A percentile compares a stretch with the other conserved stretches of the same genome.
phyloP scores from a whole-genome alignment of 2,329 filamentous ascomycete species.

The Hypoxylon sp. region DNA sequence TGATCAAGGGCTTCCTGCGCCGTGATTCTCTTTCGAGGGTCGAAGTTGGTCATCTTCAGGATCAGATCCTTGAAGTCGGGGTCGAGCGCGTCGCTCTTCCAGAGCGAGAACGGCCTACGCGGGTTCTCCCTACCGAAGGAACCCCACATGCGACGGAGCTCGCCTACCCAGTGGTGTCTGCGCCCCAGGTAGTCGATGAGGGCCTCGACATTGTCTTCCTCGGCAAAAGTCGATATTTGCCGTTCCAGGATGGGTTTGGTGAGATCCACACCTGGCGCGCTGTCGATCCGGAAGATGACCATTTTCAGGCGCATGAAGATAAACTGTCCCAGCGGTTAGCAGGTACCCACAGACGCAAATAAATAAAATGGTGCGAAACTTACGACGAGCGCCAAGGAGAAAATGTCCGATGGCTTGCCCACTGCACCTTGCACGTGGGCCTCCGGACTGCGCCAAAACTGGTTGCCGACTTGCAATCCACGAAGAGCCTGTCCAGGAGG shows the following conservation, averaged over 20 bases:
- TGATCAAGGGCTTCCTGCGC: constrained; percentile 56
- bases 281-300: constrained; percentile 57
- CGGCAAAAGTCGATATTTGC: constrained; percentile 63
- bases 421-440: constrained; percentile 57
- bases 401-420: constrained; percentile 58
- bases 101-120: constrained; percentile 57
- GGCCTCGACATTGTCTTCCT: constrained; percentile 57
- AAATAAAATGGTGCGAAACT: constrained; percentile 41
- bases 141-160: constrained; percentile 55
- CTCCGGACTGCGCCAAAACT: constrained; percentile 62
- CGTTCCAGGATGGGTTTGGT: constrained; percentile 59
- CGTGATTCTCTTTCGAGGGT: constrained; percentile 57
- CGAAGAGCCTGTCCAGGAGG: constrained; percentile 54
- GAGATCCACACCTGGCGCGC: constrained; percentile 53
- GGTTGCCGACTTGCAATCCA: constrained; percentile 58
- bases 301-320: constrained; percentile 60
- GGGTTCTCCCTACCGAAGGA: constrained; percentile 59
- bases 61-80: constrained; percentile 57
- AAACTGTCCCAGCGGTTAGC: constrained; percentile 52
- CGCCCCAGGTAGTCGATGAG: constrained; percentile 58
- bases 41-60: constrained; percentile 56
- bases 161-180: constrained; percentile 56
- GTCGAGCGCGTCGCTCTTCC: constrained; percentile 57
- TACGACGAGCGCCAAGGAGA: constrained; percentile 60
- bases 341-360: neutral